phyloP scores from a whole-genome alignment of 139 green algal species.

The Chlorella sorokiniana region DNA sequence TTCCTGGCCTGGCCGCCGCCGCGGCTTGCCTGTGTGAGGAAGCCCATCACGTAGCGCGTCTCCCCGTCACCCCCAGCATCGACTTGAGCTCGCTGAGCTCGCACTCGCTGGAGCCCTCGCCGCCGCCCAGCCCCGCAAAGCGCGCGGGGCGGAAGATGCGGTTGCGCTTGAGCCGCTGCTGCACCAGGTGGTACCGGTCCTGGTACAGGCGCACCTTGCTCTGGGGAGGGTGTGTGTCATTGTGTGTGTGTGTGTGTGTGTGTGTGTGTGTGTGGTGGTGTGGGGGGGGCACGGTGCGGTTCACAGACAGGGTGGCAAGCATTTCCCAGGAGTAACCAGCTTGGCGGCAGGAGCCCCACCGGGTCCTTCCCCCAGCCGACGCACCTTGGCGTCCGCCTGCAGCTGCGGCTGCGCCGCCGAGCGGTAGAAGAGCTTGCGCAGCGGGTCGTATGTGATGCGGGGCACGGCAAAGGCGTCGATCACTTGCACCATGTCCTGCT shows the following conservation, averaged over 20 bases:
- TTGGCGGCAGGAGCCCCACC: no score
- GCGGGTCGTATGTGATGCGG: conserved; percentile 62
- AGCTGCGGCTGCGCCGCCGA: conserved; percentile 34
- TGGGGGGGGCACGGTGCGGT: background rate
- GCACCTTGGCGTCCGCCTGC: conserved; percentile 48
- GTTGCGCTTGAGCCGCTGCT: conserved; percentile 74
- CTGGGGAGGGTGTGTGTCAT: no score
- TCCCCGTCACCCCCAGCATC: conserved; percentile 68
- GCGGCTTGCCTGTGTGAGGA: conserved; percentile 57
- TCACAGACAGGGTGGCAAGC: background rate
- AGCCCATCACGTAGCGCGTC: conserved; percentile 75
- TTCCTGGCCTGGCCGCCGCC: no score
- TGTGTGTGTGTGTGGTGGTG: no score
- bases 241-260: no score
- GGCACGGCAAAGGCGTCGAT: conserved; percentile 67
- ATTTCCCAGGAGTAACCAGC: no score
- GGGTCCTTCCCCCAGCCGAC: background rate
- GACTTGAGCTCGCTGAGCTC: conserved; percentile 83
- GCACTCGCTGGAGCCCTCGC: background rate
- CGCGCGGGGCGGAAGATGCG: conserved; percentile 60
- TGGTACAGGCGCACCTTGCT: conserved; percentile 77
- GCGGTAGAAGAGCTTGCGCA: conserved; percentile 56
- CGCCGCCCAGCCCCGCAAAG: conserved; percentile 14
- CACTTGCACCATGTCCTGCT: conserved; percentile 29
- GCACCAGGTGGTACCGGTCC: conserved; percentile 70